These are phyloP conservation scores for Nitzschia sp. DNA, from an alignment of 108 stramenopile species.

Conservation along the genomic window DNA sequence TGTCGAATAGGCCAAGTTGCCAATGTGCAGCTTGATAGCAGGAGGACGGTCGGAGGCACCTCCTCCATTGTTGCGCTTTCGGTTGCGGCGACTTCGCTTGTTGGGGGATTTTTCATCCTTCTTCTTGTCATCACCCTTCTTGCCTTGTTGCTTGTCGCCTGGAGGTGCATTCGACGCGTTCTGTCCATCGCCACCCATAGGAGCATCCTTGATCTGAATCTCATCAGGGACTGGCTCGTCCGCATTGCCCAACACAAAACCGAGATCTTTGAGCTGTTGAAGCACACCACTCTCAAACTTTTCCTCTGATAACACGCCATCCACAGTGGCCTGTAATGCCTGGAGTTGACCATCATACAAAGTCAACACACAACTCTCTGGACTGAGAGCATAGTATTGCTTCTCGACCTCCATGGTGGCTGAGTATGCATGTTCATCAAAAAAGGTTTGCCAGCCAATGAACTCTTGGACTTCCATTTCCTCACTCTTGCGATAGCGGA, in stretches of 20 bases:
- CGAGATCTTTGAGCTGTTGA: slow-evolving; percentile 61
- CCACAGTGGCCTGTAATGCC: slow-evolving; percentile 66
- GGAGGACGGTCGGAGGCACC: slow-evolving; percentile 48
- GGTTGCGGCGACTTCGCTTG: slow-evolving; percentile 45
- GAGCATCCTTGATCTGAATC: slow-evolving; percentile 4
- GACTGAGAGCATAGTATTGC: slow-evolving; percentile 73
- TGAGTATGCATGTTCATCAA: slow-evolving; percentile 72
- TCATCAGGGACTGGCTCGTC: slow-evolving; percentile 25
- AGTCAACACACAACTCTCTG: slow-evolving; percentile 79
- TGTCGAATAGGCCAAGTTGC: slow-evolving; percentile 81
- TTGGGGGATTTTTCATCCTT: slow-evolving; percentile 44
- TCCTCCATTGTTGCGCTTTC: slow-evolving; percentile 34
- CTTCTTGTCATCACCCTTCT: slow-evolving; percentile 24
- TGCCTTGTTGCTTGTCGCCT: slow-evolving; percentile 17
- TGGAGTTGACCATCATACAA: slow-evolving; percentile 82
- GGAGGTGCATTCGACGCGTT: not conserved
- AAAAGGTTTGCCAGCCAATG: slow-evolving; percentile 83
- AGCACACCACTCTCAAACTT: slow-evolving; percentile 53
- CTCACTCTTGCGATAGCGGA: slow-evolving; percentile 42
- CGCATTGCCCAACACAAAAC: slow-evolving; percentile 38
- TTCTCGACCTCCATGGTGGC: slow-evolving; percentile 83
- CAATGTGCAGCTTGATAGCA: slow-evolving; percentile 85
- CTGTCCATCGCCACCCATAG: not conserved
- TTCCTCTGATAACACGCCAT: slow-evolving; percentile 49
- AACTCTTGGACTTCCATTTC: slow-evolving; percentile 41